These are phyloP conservation scores for Cyberlindnera mississippiensis DNA, from an alignment of 805 yeast genomes.

Conservation along the genomic window DNA sequence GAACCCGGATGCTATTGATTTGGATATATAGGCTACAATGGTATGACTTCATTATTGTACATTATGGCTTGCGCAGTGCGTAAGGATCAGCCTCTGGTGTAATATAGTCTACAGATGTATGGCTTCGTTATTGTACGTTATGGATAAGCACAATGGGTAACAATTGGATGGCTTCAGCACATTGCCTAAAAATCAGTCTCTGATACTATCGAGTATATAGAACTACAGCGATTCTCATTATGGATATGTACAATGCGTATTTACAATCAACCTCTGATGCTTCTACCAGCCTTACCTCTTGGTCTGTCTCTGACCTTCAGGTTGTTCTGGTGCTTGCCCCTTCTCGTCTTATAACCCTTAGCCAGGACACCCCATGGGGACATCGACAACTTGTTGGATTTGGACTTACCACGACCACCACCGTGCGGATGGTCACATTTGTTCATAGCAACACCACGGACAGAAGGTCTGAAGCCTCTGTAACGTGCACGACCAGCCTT, in stretches of 20 bases:
- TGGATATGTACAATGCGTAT: not conserved
- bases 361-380: slow-evolving; percentile 95
- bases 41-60: too few species aligned
- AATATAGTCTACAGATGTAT: too few species aligned
- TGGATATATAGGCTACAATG: too few species aligned
- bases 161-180: too few species aligned
- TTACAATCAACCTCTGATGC: slow-evolving; percentile 14
- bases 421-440: slow-evolving; percentile 98
- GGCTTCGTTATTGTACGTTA: too few species aligned
- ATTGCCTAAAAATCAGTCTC: too few species aligned
- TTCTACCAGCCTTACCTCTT: slow-evolving; percentile 52
- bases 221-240: too few species aligned
- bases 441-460: slow-evolving; percentile 98
- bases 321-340: slow-evolving; percentile 80
- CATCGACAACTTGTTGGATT: slow-evolving; percentile 90
- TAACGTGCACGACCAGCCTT: slow-evolving; percentile 95
- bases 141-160: too few species aligned
- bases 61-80: too few species aligned
- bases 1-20: slow-evolving; percentile 60
- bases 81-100: too few species aligned
- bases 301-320: slow-evolving; percentile 90
- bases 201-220: too few species aligned
- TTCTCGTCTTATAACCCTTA: slow-evolving; percentile 92
- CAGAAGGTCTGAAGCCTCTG: slow-evolving; percentile 90
- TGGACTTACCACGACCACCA: slow-evolving; percentile 99